Conservation (phyloP, 768 basidiomycete species). For the Boletus sp. region DNA sequence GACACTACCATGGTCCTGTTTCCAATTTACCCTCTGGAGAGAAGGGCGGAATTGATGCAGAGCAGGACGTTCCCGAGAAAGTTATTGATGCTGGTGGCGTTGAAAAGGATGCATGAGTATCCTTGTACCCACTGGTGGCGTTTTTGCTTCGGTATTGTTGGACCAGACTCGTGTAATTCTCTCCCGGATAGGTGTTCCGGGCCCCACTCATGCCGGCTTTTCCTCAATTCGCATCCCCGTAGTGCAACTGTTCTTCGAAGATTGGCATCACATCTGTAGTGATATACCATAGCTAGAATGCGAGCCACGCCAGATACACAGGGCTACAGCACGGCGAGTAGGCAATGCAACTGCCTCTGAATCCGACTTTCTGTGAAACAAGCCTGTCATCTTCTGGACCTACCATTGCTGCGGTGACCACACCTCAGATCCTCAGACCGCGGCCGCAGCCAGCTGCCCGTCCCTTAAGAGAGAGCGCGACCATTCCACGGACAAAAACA, state of each 20-base stretch:
- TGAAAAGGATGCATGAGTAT: background rate
- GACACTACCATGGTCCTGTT: slow-evolving; percentile 57
- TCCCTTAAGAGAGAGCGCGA: background rate
- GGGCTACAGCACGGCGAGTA: background rate
- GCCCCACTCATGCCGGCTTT: background rate
- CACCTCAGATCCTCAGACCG: slow-evolving; percentile 5
- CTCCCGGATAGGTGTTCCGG: background rate
- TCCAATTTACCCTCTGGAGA: slow-evolving; percentile 39
- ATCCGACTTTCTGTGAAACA: too few relatives aligned
- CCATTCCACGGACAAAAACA: too few relatives aligned
- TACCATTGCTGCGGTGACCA: slow-evolving; percentile 5
- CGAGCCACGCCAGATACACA: background rate
- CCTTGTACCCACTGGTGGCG: background rate
- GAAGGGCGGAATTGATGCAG: background rate
- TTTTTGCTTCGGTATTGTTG: background rate
- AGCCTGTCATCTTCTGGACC: background rate
- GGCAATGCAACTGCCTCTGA: background rate
- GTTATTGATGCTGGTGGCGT: background rate
- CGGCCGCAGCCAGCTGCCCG: slow-evolving; percentile 15
- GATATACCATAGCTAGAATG: background rate
- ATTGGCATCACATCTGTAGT: background rate
- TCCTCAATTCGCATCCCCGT: background rate
- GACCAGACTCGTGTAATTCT: background rate
- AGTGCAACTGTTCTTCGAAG: background rate
- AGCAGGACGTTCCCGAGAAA: slow-evolving; percentile 4